Conservation (phyloP, 2,329 filamentous ascomycete genomes). For the Sporothrix euskadiensis region DNA sequence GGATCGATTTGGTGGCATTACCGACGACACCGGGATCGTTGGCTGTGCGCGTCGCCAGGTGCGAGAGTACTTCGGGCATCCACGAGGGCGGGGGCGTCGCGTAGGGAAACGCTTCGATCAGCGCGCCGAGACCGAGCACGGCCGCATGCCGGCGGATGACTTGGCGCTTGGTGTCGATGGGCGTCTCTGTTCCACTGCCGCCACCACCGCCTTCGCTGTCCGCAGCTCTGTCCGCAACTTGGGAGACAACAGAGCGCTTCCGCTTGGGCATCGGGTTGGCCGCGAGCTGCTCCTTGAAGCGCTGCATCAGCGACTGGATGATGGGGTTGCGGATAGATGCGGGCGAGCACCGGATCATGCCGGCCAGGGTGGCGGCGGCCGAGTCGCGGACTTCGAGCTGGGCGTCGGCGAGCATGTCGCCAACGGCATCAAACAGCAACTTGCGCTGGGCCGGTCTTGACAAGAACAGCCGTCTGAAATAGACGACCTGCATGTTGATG, state of each 20-base stretch:
- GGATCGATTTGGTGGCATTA: constrained; percentile 88
- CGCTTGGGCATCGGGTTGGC: constrained; percentile 85
- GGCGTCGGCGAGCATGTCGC: constrained; percentile 86
- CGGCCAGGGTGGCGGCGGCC: constrained; percentile 87
- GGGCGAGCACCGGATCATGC: constrained; percentile 97
- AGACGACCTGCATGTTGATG: constrained; percentile 98
- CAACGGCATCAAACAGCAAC: constrained; percentile 85
- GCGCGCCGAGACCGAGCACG: constrained; percentile 82
- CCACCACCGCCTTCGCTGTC: constrained; percentile 35
- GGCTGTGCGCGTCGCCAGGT: constrained; percentile 79
- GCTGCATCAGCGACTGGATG: constrained; percentile 71
- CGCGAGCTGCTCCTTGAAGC: constrained; percentile 75
- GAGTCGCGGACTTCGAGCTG: constrained; percentile 94
- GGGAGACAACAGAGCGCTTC: constrained; percentile 43
- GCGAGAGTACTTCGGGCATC: constrained; percentile 91
- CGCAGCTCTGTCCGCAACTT: constrained; percentile 54
- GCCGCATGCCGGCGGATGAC: constrained; percentile 84
- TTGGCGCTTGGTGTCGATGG: constrained; percentile 70
- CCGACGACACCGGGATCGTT: constrained; percentile 89
- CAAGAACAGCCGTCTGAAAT: constrained; percentile 93
- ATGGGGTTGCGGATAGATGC: constrained; percentile 74
- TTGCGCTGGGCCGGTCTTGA: constrained; percentile 73
- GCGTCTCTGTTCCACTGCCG: constrained; percentile 31
- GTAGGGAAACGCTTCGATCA: constrained; percentile 96
- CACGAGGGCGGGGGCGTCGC: constrained; percentile 86